Evolutionary conservation across 148 eudicot genomes (phyloP).

Genomic region (Cornus suecica): DNA sequence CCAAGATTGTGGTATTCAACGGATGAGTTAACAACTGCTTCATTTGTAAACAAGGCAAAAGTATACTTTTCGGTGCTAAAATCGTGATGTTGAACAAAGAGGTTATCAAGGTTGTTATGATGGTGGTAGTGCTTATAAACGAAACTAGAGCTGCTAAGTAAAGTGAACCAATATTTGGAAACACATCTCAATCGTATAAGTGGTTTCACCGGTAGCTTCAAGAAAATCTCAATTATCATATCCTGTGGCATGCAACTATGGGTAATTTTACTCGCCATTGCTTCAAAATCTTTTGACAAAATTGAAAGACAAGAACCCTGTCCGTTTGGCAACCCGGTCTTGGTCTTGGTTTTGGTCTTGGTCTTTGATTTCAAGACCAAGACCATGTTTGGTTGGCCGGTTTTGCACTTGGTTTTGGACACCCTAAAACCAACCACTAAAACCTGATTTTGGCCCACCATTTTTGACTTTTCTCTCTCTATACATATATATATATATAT

Average conservation of each 20-base stretch:
- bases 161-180: constrained; percentile 2
- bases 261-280: neutral
- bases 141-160: neutral
- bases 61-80: neutral
- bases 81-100: neutral
- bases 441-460: no score
- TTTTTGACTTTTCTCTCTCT: no score
- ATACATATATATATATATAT: no score
- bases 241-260: neutral
- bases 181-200: constrained; percentile 3
- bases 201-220: neutral
- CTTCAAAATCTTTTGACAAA: neutral
- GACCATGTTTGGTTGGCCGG: no score
- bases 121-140: neutral
- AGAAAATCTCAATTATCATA: neutral
- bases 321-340: no score
- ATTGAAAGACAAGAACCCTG: no score
- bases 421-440: no score
- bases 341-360: no score
- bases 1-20: neutral
- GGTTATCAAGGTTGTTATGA: neutral
- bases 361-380: no score
- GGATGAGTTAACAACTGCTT: no score
- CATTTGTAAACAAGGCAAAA: neutral
- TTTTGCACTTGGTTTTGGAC: no score